Base-by-base conservation (phyloP, 805 yeast species). In the Metschnikowia baotianmanensis region DNA sequence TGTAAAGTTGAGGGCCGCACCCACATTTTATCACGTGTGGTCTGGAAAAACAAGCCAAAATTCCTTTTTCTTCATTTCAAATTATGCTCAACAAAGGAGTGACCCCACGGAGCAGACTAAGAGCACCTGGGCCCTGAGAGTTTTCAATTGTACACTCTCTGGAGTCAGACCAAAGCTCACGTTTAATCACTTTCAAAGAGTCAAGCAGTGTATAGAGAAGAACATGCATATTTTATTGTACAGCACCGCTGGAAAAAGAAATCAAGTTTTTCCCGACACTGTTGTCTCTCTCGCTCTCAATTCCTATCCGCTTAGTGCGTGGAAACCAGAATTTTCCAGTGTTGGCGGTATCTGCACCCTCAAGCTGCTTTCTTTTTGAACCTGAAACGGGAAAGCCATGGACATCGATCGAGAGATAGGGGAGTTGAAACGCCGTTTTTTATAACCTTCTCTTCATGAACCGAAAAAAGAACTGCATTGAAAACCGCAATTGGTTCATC, bases 401-500 rank as follows among this genome's bases (percentile, higher is more conserved):
- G 43, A 47, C 38, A 47, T 42, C 15, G 43, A 33, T 5, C 47
- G 41, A 22, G 16, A 25, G 8, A 12, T 15, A 5, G n/a, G 13
- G 12, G 30, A n/a, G 8, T 37, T 36, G n/a, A 16, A 17, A 13
- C 31, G 5, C n/a, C 36, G 6, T 15, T 15, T 5, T 2, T 19
- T 3, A 9, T 12, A 13, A 34, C 36, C 10, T 26, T 17, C 15
- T 45, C 40, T 7, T 16, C 38, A 48, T 59, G 36, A 27, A 48
- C 47, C n/a, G n/a, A n/a, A n/a, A n/a, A n/a, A n/a, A n/a, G n/a
- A n/a, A n/a, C n/a, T 3, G 67, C 59, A 42, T 72, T 74, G 56
- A 65, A 75, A 4, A 73, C 53, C 19, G 75, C 57, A n/a, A 75
- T 51, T 1, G 80, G 80, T 41, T 76, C 80, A 24, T 65, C 65